Evolutionary conservation across 176 grass and related monocot genomes (phyloP), one percentile per base, ranked within the genome.

Genomic region (Tuctoria greenei): DNA sequence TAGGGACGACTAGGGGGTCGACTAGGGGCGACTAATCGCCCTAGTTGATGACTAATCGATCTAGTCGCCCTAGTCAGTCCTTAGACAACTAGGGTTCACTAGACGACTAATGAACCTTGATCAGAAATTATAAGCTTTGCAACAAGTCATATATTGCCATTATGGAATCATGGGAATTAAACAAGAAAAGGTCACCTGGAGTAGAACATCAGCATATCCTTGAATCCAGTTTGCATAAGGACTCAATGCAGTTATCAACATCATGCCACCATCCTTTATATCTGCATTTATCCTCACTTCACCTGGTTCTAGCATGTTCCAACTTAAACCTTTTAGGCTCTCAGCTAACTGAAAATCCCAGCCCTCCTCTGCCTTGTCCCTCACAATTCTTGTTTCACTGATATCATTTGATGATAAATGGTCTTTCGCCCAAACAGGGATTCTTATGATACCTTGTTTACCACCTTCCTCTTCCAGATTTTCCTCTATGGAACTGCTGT

Each of bases 241-340:
- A 81, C 82, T 86, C 63, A 98, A 89, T 64, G 95, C 95, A 72
- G 91, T 95, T 83, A 95, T 85, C 69, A 98, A 85, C 82, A 79
- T 98, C 91, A 98, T 94, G 42, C 91, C 94, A 38, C 95, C 95
- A 84, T 98, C 91, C 88, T 98, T 98, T 82, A 98, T 94, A 74
- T 98, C 91, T 51, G 95, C 89, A 84, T 98, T 92, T 84, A 98
- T 79, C 57, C 95, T 91, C 66, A 98, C 91, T 80, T 98, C 95
- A 81, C 84, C 76, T 57, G 89, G 84, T 81, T 94, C 89, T 78
- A 98, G 80, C 26, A 87, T 86, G 79, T 94, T 95, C 91, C 91
- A 98, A 73, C 88, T 98, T 80, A 98, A 81, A 78, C 91, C 95
- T 69, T 98, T 98, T 64, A 98, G 89, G 70, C 87, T 92, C 89